Evolutionary conservation across 1,139 yeast species (phyloP), one percentile per base, ranked within the genome.

Genomic region (Candida sanyaensis): DNA sequence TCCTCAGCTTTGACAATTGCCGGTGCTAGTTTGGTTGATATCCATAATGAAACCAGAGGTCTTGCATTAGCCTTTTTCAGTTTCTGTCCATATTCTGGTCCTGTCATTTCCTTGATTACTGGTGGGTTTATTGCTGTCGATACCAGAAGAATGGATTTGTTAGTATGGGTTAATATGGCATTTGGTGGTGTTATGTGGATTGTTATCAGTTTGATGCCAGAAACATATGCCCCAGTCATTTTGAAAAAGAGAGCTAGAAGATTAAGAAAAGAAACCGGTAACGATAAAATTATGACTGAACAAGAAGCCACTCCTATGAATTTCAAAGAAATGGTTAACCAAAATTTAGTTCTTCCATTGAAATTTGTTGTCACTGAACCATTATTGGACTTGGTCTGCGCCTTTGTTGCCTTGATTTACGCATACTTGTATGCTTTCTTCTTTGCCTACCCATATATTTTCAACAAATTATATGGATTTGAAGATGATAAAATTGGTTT

Each of bases 61-160:
- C 80, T 85, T 60, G 96, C 96, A 31, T 90, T 90, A 68, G 96
- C 96, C 0, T 86, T 86, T 59, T 91, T 90, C 64, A 90, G 96
- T 30, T 90, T 90, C 60, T 92, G 96, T 49, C 97, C 97, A 4
- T 90, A 90, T 66, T 85, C 93, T 46, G 97, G 96, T 43, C 97
- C 97, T 0, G 96, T 88, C 33, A 69, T 90, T 45, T 97, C 96
- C 33, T 96, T 96, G n/a, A 69, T 91, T 47, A 90, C 88, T 39
- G 87, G 89, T 61, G 97, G 97, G 33, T 90, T 90, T 70, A 85
- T 90, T 60, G 78, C 85, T 51, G 84, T 86, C 41, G 80, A 84
- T 51, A 77, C 93, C 27, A 78, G 77, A 12, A 75, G 91, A 58
- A 77, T 82, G 59, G 91, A 86, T 43, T 66, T 88, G 41, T 80